Conservation (phyloP, 495 filamentous ascomycete species). For the Penicillium daleae region DNA sequence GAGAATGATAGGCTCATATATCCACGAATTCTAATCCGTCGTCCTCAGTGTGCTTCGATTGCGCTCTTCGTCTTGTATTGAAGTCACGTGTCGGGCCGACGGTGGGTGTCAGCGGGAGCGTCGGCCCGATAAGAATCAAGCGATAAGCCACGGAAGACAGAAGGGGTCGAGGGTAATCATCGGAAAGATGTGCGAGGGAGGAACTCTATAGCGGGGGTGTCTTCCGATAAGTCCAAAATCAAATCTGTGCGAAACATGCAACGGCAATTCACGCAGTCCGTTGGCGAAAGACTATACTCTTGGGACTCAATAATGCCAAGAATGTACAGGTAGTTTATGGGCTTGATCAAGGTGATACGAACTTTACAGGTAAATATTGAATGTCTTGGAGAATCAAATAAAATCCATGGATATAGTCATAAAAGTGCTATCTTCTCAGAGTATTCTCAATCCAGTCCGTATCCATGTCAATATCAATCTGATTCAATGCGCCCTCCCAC, state of each 20-base stretch:
- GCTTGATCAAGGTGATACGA: background rate
- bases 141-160: constrained; percentile 4
- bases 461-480: constrained; percentile 48
- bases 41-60: constrained; percentile 4
- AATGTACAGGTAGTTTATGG: background rate
- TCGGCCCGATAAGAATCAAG: constrained; percentile 28
- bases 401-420: background rate
- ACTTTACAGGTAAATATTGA: too few relatives aligned
- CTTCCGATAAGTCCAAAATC: too few relatives aligned
- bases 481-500: constrained; percentile 42
- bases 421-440: constrained; percentile 25
- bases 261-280: too few relatives aligned
- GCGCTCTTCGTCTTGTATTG: constrained; percentile 8
- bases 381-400: background rate
- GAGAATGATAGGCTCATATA: constrained; percentile 9
- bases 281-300: too few relatives aligned
- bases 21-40: background rate
- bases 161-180: background rate
- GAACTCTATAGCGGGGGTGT: too few relatives aligned
- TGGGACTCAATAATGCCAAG: too few relatives aligned
- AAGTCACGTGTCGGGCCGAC: constrained; percentile 44
- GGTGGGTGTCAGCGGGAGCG: constrained; percentile 14
- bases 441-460: constrained; percentile 47
- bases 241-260: too few relatives aligned
- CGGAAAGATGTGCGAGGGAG: background rate